Evolutionary conservation across 352 stramenopile species (phyloP), one percentile per base, ranked within the genome.

Genomic region (Stramenopiles sp.): DNA sequence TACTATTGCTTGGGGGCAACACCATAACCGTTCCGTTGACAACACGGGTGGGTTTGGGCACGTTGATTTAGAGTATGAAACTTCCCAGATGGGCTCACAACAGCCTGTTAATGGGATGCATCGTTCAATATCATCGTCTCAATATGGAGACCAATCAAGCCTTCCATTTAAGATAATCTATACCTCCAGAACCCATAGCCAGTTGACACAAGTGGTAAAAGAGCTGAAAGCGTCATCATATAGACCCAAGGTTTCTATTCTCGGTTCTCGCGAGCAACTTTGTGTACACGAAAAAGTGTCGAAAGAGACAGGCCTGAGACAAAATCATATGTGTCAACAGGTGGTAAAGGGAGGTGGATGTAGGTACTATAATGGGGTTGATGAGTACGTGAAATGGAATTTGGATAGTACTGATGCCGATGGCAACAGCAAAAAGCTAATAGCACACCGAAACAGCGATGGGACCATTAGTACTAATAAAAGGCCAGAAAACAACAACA

Each of bases 161-260:
- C n/a, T n/a, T n/a, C n/a, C n/a, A n/a, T n/a, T n/a, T n/a, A 90
- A 92, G 30, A 98, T 99, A 82, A 97, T 99, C 84, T 99, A 99
- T 85, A 96, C 95, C 80, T 98, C 95, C 32, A 87, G 96, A 30
- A 99, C 96, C 0, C 96, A 99, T 86, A 97, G 93, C n/a, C 96
- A 99, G 86, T 88, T 99, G 14, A 95, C 95, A 39, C 94, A 99
- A 84, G 96, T 98, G 30, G 90, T 98, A 4, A 89, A 95, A 80
- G 95, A 98, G 85, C 88, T 98, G 29, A 95, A 95, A 75, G 97
- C 91, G 84, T 98, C 94, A 30, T 85, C 89, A n/a, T 99, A 98
- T n/a, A n/a, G n/a, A 27, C 93, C 93, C 1, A 87, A 85, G 0
- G 83, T 95, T 22, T 89, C 90, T 0, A 91, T 98, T 30, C 85